These are phyloP conservation scores for Cardamine chenopodiifolia DNA, from an alignment of 345 rosid species.

Conservation along the genomic window DNA sequence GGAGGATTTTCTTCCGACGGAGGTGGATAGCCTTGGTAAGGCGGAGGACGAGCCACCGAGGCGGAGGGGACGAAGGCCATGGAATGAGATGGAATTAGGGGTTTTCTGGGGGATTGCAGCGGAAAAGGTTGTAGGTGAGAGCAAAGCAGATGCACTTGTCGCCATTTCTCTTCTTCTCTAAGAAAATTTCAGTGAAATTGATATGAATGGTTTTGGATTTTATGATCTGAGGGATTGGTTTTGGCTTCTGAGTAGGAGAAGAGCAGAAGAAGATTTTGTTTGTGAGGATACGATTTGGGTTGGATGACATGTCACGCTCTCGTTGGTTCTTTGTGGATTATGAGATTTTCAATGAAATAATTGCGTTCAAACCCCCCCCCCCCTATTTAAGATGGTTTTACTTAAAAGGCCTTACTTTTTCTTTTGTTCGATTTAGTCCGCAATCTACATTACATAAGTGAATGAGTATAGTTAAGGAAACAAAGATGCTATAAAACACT, in stretches of 20 bases:
- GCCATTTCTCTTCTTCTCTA: slow-evolving; percentile 33
- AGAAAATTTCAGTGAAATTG: not conserved
- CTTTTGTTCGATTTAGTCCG: not conserved
- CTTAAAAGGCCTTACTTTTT: not conserved
- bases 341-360: slow-evolving; percentile 21
- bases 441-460: not conserved
- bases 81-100: slow-evolving; percentile 44
- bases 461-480: not conserved
- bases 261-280: slow-evolving; percentile 23
- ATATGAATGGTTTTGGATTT: slow-evolving; percentile 35
- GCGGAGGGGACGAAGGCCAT: slow-evolving; percentile 48
- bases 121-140: slow-evolving; percentile 37
- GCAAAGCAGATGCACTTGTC: slow-evolving; percentile 42
- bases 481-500: not conserved
- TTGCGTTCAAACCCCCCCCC: slow-evolving; percentile 12
- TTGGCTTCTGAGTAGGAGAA: not conserved
- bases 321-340: slow-evolving; percentile 44
- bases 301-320: slow-evolving; percentile 33
- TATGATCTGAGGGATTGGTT: slow-evolving; percentile 12
- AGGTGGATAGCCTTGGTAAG: slow-evolving; percentile 31
- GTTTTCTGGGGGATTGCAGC: slow-evolving; percentile 27
- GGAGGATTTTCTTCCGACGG: slow-evolving; percentile 36
- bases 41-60: slow-evolving; percentile 35
- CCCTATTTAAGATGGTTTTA: not conserved
- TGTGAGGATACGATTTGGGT: slow-evolving; percentile 41